Evolutionary conservation across 192 early-diverging fungal genomes (phyloP).

Genomic region (Umbelopsis vinacea): DNA sequence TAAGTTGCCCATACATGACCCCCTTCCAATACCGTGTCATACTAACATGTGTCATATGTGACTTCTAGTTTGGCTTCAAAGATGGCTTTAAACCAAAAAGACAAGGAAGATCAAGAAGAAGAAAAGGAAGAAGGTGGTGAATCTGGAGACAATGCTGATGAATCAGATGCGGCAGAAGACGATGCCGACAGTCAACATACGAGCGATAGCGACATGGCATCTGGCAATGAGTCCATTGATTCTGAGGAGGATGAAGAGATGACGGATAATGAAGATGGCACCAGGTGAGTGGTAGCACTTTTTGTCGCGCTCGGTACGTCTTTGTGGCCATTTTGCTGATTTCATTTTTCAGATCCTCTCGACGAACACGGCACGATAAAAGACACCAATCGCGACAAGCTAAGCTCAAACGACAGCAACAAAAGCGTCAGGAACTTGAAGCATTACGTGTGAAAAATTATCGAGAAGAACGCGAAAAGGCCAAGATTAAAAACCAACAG

Average conservation of each 20-base stretch:
- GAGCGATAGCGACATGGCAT: conserved; percentile 11
- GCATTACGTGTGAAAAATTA: conserved; percentile 41
- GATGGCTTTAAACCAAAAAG: conserved; percentile 18
- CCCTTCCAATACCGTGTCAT: not conserved
- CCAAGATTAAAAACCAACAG: conserved; percentile 44
- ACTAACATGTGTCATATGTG: not conserved
- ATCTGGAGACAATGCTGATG: conserved; percentile 15
- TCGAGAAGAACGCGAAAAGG: conserved; percentile 41
- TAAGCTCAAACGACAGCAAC: conserved; percentile 48
- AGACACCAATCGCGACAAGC: conserved; percentile 48
- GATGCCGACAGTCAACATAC: conserved; percentile 39
- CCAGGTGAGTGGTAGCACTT: conserved; percentile 18
- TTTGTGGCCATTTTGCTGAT: not conserved
- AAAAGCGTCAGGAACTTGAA: conserved; percentile 52
- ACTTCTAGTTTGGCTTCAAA: conserved; percentile 1
- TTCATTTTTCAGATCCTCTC: not conserved
- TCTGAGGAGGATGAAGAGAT: conserved; percentile 18
- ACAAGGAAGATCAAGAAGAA: conserved; percentile 27
- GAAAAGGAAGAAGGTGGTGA: conserved; percentile 26
- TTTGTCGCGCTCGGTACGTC: not conserved
- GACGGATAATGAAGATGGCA: not conserved
- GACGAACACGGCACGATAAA: conserved; percentile 19
- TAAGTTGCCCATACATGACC: conserved; percentile 23
- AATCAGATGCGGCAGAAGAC: conserved; percentile 29
- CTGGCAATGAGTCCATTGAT: conserved; percentile 17